Base-by-base conservation (phyloP, 495 filamentous ascomycete genomes). In the Margaritispora aquatica region DNA sequence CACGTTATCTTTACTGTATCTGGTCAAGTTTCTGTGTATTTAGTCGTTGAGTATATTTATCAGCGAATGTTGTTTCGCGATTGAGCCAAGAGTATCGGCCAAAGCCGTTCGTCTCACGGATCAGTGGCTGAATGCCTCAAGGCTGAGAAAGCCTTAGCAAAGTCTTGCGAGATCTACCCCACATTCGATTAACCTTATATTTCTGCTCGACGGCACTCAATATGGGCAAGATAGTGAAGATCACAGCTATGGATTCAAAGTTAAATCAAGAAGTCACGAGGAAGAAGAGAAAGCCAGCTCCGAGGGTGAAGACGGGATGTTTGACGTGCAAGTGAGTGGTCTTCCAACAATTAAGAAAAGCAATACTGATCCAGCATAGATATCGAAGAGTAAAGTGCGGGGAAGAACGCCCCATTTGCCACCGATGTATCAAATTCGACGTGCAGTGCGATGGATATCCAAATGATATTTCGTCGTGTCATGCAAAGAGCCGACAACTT, bases 301-400 rank as follows among this genome's bases (percentile, higher is more conserved):
- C 56, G 41, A 51, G 51, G 21, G 27, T 46, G 13, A 59, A 47
- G 22, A 51, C 47, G 15, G 56, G 56, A 1, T 59, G 56, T 20
- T 8, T 21, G 21, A 60, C 58, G 17, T 54, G 58, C 58, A 60
- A 60, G 58, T 60, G 26, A 60, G 58, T 38, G 24, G n/a, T n/a
- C n/a, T n/a, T n/a, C n/a, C n/a, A n/a, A n/a, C n/a, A 24, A 11
- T 13, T 17, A 19, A 50, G 29, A 29, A 36, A 29, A n/a, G 23
- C 26, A 19, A 9, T 54, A 36, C 31, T 58, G 21, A 47, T n/a
- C n/a, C 3, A 2, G 11, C 13, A 1, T 29, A 59, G 57, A 53
- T 13, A 46, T 26, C 49, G 57, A 22, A 22, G 44, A 1, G 58
- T 60, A 5, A 60, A 60, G 26, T 60, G 58, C n/a, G 51, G 51